Base-by-base conservation (phyloP, 768 basidiomycete genomes). In the Coprinellus aureogranulatus region DNA sequence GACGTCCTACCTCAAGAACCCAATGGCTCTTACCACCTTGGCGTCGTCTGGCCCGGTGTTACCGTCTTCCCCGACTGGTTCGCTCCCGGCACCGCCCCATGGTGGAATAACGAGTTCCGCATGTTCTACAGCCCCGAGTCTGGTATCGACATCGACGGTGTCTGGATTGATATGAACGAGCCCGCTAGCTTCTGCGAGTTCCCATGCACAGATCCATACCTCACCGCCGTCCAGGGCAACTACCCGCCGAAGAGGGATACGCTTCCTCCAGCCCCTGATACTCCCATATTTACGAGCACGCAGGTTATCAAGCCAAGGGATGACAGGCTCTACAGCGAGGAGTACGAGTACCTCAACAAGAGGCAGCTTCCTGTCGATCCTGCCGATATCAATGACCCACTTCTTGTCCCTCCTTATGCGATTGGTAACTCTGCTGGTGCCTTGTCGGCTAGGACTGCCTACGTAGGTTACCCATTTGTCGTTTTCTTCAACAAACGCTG, bases 121-220 rank as follows among this genome's bases (percentile, higher is more conserved):
- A 49, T 72, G 6, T 87, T 89, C 69, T 87, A 84, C 65, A 74
- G 72, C 58, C 75, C 82, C 0, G 59, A 74, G 12, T 76, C 68
- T 0, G 86, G 86, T 1, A 59, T 89, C 9, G 83, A 88, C 56
- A 87, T 88, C 28, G 86, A 88, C 59, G 87, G 87, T 10, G 80
- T 80, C 18, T 89, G 88, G 89, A 87, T 88, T 25, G 86, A 87
- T 61, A 87, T 87, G 87, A 88, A 89, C 65, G 87, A 89, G 59
- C 87, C 88, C 5, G 68, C 85, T 2, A 88, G 79, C 58, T 88
- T 88, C 72, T 89, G 86, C 70, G 71, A 75, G 42, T 72, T 79
- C 23, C 87, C 87, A 0, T 88, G 88, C 61, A 71, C 73, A 11
- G 76, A 89, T 61, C 85, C 85, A 5, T 84, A 79, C 68, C 75